A percentile compares a stretch with the other conserved stretches of the same genome.
These are phyloP conservation scores for Thecaphora thlaspeos DNA, from an alignment of 1,284 basidiomycete species.

Conservation along the genomic window DNA sequence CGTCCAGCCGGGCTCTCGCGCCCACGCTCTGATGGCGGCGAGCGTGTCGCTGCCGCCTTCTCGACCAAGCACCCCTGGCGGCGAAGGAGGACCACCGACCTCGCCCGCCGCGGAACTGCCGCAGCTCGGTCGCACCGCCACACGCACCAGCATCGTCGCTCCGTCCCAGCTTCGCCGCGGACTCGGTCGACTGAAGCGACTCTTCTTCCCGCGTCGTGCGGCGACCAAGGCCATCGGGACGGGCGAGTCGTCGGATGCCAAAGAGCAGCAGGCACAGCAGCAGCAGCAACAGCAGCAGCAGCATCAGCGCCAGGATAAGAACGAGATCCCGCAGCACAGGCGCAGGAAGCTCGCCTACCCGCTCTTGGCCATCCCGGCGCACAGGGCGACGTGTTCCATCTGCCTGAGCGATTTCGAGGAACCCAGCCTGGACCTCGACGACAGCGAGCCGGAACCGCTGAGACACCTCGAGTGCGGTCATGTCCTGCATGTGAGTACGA, in stretches of 20 bases:
- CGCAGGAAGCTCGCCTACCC: slow-evolving; percentile 29
- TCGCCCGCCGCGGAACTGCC: no score
- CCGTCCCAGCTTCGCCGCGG: no score
- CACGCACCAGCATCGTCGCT: neutral
- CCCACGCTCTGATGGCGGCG: neutral
- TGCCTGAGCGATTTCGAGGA: slow-evolving; percentile 48
- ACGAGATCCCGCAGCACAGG: neutral
- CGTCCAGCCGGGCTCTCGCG: neutral
- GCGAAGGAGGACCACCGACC: no score
- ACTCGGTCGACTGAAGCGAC: neutral
- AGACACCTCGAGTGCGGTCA: slow-evolving; percentile 42
- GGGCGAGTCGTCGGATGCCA: neutral
- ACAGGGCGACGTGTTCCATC: slow-evolving; percentile 49
- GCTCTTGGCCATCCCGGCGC: slow-evolving; percentile 38
- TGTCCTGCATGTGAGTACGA: slow-evolving; percentile 33
- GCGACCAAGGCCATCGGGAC: neutral
- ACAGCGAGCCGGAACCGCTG: slow-evolving; percentile 38
- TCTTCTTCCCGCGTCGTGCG: neutral
- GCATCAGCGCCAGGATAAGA: neutral
- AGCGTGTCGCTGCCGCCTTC: neutral
- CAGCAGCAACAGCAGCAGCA: neutral
- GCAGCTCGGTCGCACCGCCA: neutral
- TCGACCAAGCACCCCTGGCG: neutral
- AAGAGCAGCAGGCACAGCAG: neutral
- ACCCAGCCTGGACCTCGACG: slow-evolving; percentile 7